phyloP scores from a whole-genome alignment of 805 yeast genomes.

The Candida multigemmis region DNA sequence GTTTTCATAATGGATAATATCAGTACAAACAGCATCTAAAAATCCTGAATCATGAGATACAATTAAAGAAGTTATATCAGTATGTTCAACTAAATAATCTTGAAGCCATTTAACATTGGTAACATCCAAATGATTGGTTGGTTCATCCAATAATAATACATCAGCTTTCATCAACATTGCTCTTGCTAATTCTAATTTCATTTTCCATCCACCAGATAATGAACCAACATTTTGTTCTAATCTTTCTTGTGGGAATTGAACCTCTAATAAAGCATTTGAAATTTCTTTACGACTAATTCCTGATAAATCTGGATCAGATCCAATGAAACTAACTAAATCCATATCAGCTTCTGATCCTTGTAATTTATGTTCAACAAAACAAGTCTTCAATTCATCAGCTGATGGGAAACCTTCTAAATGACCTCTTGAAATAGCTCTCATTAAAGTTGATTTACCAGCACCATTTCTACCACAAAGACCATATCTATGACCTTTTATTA shows the following conservation, averaged over 20 bases:
- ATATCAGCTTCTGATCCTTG: slow-evolving; percentile 92
- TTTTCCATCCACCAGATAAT: slow-evolving; percentile 98
- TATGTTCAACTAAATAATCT: slow-evolving; percentile 74
- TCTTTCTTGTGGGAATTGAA: slow-evolving; percentile 89
- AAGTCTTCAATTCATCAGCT: slow-evolving; percentile 75
- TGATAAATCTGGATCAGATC: slow-evolving; percentile 73
- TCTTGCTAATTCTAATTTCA: slow-evolving; percentile 97
- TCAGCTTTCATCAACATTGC: slow-evolving; percentile 98
- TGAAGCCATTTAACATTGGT: slow-evolving; percentile 89
- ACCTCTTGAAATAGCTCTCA: slow-evolving; percentile 95
- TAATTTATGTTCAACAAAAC: slow-evolving; percentile 94
- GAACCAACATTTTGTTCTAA: slow-evolving; percentile 89
- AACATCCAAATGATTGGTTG: slow-evolving; percentile 97
- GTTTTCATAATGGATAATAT: slow-evolving; percentile 92
- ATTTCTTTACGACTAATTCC: slow-evolving; percentile 61
- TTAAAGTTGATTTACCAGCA: slow-evolving; percentile 95
- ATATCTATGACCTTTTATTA: slow-evolving; percentile 90
- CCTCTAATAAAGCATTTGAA: slow-evolving; percentile 65
- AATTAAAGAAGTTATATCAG: slow-evolving; percentile 85
- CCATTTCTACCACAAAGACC: slow-evolving; percentile 98
- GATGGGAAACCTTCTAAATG: slow-evolving; percentile 97
- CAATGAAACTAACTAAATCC: slow-evolving; percentile 83
- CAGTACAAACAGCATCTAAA: slow-evolving; percentile 92
- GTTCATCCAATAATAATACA: slow-evolving; percentile 90
- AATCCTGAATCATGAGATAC: slow-evolving; percentile 98